These are phyloP conservation scores for Nepenthes alata DNA, from an alignment of 179 eudicot species.

Conservation along the genomic window DNA sequence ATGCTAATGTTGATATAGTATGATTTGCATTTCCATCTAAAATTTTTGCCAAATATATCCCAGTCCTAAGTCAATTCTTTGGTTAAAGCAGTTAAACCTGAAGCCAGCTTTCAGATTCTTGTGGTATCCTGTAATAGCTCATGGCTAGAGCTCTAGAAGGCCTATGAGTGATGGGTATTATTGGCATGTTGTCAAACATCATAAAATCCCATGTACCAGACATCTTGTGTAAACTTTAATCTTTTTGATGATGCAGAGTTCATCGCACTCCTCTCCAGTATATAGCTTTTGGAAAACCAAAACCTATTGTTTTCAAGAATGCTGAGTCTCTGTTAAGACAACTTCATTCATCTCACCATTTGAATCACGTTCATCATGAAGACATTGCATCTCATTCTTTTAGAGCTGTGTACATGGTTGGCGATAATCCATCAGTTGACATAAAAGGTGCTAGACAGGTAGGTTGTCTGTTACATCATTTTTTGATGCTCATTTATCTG, in stretches of 20 bases:
- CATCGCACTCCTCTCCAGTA: constrained; percentile 48
- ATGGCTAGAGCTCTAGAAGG: no score
- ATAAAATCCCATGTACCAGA: not conserved
- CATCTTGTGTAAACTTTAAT: not conserved
- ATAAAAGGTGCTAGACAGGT: constrained; percentile 26
- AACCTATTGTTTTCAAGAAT: constrained; percentile 47
- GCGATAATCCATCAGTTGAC: constrained; percentile 25
- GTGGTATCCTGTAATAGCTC: no score
- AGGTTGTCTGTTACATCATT: not conserved
- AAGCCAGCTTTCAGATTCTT: no score
- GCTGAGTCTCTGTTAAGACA: constrained; percentile 43
- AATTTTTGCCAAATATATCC: no score
- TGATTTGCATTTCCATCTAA: no score
- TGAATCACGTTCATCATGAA: constrained; percentile 6
- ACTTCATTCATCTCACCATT: constrained; percentile 12
- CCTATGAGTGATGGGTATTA: not conserved
- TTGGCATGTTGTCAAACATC: not conserved
- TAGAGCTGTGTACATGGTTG: constrained; percentile 34
- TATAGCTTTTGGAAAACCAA: constrained; percentile 57
- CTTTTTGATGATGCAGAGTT: constrained; percentile 32
- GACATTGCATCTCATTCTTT: constrained; percentile 19
- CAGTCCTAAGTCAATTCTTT: no score
- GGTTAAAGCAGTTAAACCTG: no score
- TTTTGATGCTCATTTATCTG: not conserved
- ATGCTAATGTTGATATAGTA: no score